Percentiles rank a stretch among this genome's conserved stretches.
Conservation (phyloP, 176 grass and related monocot species). For the Avena eriantha region DNA sequence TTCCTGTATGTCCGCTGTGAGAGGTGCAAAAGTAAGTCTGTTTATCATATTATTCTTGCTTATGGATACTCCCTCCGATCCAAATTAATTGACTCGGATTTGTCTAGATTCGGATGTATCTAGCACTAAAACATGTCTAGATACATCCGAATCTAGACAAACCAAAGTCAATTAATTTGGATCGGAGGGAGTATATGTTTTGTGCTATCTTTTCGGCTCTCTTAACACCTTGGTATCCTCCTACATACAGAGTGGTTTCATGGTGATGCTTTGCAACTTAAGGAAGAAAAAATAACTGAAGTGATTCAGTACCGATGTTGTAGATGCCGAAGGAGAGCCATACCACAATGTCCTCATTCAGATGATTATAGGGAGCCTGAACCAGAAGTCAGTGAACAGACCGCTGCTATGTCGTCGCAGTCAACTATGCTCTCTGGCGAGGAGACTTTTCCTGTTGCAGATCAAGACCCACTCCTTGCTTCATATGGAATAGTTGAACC, state of each 20-base stretch:
- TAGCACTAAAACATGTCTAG: no score
- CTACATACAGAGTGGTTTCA: constrained; percentile 88
- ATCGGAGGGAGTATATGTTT: no score
- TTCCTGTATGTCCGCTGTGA: constrained; percentile 86
- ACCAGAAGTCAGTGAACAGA: constrained; percentile 74
- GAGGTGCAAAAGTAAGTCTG: constrained; percentile 74
- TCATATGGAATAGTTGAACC: constrained; percentile 65
- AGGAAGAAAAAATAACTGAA: constrained; percentile 73
- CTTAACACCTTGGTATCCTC: constrained; percentile 33
- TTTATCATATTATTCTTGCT: constrained; percentile 32
- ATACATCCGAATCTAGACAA: no score
- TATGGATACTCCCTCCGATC: no score
- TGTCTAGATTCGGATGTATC: no score
- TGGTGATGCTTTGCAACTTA: constrained; percentile 83
- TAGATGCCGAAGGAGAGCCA: constrained; percentile 85
- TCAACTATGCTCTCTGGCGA: constrained; percentile 53
- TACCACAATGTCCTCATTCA: constrained; percentile 78
- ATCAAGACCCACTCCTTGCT: constrained; percentile 61
- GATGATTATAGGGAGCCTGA: constrained; percentile 61
- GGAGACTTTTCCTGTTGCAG: constrained; percentile 44
- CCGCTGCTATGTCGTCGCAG: constrained; percentile 45
- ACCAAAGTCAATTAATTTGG: no score
- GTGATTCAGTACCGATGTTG: constrained; percentile 81
- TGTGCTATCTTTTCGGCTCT: constrained; percentile 31
- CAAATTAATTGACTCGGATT: no score